Evolutionary conservation across 441 rosid genomes (phyloP).

Genomic region (Populus hybrid): DNA sequence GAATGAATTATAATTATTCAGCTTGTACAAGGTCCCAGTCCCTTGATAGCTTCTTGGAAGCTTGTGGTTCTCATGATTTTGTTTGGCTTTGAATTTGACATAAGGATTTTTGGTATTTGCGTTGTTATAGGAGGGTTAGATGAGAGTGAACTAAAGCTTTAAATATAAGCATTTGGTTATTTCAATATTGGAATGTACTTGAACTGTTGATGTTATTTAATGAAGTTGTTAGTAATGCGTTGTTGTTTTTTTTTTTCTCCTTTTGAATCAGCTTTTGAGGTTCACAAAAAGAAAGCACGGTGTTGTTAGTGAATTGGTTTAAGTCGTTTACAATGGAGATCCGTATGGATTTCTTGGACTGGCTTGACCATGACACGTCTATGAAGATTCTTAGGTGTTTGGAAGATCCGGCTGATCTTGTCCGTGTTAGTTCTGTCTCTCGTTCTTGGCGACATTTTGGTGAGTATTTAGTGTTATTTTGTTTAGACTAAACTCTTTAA

Average conservation of each 20-base stretch:
- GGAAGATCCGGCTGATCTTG: conserved; percentile 68
- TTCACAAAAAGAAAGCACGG: background rate
- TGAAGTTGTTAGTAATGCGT: background rate
- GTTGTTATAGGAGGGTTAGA: background rate
- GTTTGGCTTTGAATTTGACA: background rate
- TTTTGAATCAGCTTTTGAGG: conserved; percentile 9
- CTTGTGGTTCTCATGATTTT: background rate
- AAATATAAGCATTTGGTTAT: background rate
- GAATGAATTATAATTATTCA: background rate
- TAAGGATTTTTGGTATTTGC: background rate
- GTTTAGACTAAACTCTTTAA: background rate
- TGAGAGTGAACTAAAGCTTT: background rate
- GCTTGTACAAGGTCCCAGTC: background rate
- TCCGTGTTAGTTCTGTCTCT: conserved; percentile 61
- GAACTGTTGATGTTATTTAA: background rate
- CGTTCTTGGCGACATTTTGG: conserved; percentile 64
- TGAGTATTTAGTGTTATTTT: conserved; percentile 23
- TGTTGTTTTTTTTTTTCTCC: background rate
- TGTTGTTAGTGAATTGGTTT: background rate
- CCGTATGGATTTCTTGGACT: conserved; percentile 45
- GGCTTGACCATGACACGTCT: conserved; percentile 45
- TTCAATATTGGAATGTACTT: background rate
- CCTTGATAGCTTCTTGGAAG: background rate
- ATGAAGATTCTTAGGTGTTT: conserved; percentile 44
- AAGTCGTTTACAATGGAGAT: conserved; percentile 27